Base-by-base conservation (phyloP, 2,329 filamentous ascomycete species). In the Cercospora brassicicola region DNA sequence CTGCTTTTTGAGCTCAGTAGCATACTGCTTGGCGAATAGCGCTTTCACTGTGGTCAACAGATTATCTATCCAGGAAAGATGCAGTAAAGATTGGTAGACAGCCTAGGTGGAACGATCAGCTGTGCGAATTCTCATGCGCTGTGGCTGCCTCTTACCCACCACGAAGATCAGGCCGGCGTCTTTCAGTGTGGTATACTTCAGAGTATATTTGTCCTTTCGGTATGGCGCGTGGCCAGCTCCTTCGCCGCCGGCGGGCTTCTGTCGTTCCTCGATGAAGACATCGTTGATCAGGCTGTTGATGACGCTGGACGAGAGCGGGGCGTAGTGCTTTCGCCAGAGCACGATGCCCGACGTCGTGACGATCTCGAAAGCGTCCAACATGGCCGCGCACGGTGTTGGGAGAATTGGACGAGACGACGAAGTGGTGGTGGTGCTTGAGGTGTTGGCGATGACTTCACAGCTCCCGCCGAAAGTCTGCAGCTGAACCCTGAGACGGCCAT, bases 281-380 rank as follows among this genome's bases (percentile, higher is more conserved):
- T 98, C 93, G 79, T 90, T 90, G 81, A 99, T 97, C 80, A 99
- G 90, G 83, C 88, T 91, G 84, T 99, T 97, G 84, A 99, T 90
- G 72, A 97, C 85, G 74, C 91, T 89, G 53, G 91, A 87, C 78
- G 89, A 93, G 77, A 96, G 89, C 2, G 90, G 86, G 64, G 90
- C 89, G 79, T 94, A 97, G 28, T 89, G 90, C 78, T 91, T 90
- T 69, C 94, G 97, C 95, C 95, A 99, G 65, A 99, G 88, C 67
- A 99, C 95, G 71, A 99, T 94, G 66, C 95, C 95, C 3, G 94
- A 96, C 42, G 94, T 96, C 69, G 94, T 97, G 69, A 99, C 82
- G 73, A 99, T 95, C 81, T 99, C 94, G 80, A 99, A 99, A 15
- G 92, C 91, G 83, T 99, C 95, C 82, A 99, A 83, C 94, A 98